Conservation (phyloP, 768 basidiomycete genomes). For the Auricularia sp. region DNA sequence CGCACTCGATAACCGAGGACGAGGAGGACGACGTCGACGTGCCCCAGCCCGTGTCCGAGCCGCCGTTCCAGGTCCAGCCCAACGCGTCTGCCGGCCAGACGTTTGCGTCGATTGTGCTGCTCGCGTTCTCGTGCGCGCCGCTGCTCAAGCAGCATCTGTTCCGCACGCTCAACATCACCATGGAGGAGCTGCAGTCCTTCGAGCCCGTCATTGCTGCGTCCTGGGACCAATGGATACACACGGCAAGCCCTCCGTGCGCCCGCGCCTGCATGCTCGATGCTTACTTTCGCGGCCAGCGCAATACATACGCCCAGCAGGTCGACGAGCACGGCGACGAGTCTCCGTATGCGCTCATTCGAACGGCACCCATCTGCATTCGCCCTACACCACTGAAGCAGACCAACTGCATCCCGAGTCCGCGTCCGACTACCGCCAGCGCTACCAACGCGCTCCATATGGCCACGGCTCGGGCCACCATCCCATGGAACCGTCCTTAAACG, state of each 20-base stretch:
- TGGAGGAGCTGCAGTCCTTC: conserved; percentile 67
- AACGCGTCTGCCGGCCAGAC: conserved; percentile 54
- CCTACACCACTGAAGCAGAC: not conserved
- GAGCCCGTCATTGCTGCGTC: conserved; percentile 76
- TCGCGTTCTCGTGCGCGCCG: conserved; percentile 68
- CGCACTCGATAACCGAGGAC: not conserved
- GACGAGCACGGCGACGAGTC: not conserved
- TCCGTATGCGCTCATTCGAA: not conserved
- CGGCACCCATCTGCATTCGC: not conserved
- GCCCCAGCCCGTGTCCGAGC: conserved; percentile 22
- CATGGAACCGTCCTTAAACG: not conserved
- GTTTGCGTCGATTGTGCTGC: conserved; percentile 67
- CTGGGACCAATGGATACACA: conserved; percentile 81
- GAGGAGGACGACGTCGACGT: not conserved
- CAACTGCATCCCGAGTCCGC: not conserved
- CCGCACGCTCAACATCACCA: conserved; percentile 61
- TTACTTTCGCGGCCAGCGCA: not conserved
- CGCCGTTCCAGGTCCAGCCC: conserved; percentile 37
- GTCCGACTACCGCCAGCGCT: not conserved
- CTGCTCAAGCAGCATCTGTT: conserved; percentile 67
- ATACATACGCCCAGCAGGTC: not conserved
- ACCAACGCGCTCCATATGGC: not conserved
- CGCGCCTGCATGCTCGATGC: not conserved
- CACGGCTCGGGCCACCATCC: not conserved
- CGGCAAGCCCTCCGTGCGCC: conserved; percentile 33